phyloP scores from a whole-genome alignment of 331 rosid genomes.

The Malus hybrid region DNA sequence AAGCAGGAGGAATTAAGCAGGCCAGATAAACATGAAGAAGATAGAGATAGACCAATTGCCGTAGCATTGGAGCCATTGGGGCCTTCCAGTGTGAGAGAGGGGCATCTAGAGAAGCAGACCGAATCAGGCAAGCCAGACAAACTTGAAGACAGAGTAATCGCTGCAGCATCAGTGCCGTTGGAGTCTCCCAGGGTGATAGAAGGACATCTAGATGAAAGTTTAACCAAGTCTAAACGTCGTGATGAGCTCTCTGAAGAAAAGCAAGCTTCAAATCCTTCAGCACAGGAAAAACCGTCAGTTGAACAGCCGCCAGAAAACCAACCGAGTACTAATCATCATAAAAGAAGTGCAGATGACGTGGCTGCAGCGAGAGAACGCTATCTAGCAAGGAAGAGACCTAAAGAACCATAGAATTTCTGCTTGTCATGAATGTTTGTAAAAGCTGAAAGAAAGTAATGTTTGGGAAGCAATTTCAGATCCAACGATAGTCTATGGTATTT shows the following conservation, averaged over 20 bases:
- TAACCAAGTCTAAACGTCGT: slow-evolving; percentile 12
- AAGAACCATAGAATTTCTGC: slow-evolving; percentile 25
- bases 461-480: neutral
- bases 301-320: slow-evolving; percentile 30
- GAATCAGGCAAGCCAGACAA: neutral
- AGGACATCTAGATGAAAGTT: slow-evolving; percentile 29
- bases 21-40: slow-evolving; percentile 20
- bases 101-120: neutral
- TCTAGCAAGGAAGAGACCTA: slow-evolving; percentile 68
- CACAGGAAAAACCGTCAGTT: slow-evolving; percentile 21
- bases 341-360: slow-evolving; percentile 62
- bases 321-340: slow-evolving; percentile 59
- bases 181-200: slow-evolving; percentile 2
- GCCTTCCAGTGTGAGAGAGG: slow-evolving; percentile 11
- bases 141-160: slow-evolving; percentile 4
- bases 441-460: neutral
- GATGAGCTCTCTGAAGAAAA: slow-evolving; percentile 22
- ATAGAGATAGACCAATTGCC: neutral
- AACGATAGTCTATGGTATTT: neutral
- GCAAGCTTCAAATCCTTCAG: slow-evolving; percentile 19
- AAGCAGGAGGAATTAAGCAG: slow-evolving; percentile 25
- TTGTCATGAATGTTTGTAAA: neutral
- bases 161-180: neutral
- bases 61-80: slow-evolving; percentile 12
- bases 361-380: slow-evolving; percentile 83